A percentile compares a stretch with the other conserved stretches of the same genome.
Evolutionary conservation across 225 moss, liverwort and hornwort species (phyloP).

Genomic region (Pleurozium schreberi): DNA sequence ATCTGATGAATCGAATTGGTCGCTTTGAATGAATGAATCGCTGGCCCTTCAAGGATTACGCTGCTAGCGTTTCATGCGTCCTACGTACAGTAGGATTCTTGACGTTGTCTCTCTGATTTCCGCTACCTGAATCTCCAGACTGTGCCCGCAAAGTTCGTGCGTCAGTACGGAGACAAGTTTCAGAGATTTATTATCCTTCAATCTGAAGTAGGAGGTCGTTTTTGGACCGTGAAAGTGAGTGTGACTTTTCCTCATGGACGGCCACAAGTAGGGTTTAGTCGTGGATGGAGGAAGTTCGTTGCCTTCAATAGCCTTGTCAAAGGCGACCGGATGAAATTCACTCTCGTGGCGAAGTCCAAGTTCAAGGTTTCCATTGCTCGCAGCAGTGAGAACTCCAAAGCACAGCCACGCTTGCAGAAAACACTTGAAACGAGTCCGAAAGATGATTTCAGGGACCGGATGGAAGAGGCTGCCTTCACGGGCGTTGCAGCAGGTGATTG

Average conservation of each 20-base stretch:
- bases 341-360: neutral
- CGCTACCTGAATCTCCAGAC: neutral
- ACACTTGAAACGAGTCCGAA: neutral
- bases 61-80: neutral
- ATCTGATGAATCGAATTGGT: neutral
- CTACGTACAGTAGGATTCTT: neutral
- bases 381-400: neutral
- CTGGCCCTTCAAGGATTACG: neutral
- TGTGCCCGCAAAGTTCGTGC: neutral
- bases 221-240: neutral
- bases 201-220: neutral
- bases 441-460: constrained; percentile 14
- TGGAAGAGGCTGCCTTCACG: constrained; percentile 21
- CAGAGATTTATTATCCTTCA: neutral
- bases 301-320: neutral
- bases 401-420: neutral
- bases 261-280: neutral
- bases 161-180: neutral
- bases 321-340: neutral
- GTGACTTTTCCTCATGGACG: neutral
- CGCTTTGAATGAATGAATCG: neutral
- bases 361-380: neutral
- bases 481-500: constrained; percentile 27
- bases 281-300: neutral
- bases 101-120: neutral